phyloP scores from a whole-genome alignment of 306 rosid genomes.

The Prunus fruticosa region DNA sequence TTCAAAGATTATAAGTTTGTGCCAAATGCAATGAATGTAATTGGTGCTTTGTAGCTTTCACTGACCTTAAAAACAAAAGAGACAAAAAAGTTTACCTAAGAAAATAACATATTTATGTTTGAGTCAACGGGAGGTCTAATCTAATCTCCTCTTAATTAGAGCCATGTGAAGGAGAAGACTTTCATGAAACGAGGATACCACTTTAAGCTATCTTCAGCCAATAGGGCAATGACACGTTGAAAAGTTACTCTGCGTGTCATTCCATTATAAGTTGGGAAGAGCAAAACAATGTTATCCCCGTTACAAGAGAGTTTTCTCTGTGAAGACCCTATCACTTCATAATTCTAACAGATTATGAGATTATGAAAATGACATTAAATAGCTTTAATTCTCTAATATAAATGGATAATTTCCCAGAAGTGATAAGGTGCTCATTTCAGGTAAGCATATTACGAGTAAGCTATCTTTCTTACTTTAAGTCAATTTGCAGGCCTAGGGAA shows the following conservation, averaged over 20 bases:
- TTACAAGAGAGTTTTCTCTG: too few relatives aligned
- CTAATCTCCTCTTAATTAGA: neutral
- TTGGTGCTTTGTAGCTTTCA: neutral
- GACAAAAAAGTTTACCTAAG: neutral
- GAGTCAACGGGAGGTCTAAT: neutral
- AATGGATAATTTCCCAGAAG: neutral
- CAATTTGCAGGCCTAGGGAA: neutral
- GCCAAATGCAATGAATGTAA: neutral
- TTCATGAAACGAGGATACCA: too few relatives aligned
- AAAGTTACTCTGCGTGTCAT: too few relatives aligned
- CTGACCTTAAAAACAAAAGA: neutral
- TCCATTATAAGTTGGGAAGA: too few relatives aligned
- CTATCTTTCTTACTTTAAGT: neutral
- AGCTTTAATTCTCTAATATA: neutral
- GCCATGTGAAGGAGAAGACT: neutral
- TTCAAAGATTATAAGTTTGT: neutral
- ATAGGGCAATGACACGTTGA: too few relatives aligned
- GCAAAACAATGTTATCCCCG: fast-evolving
- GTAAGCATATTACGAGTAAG: neutral
- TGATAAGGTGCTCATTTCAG: neutral
- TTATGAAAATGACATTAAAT: neutral
- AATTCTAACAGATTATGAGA: neutral
- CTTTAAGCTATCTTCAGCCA: too few relatives aligned
- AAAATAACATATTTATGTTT: neutral
- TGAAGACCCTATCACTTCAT: neutral